Conservation (phyloP, 2,329 filamentous ascomycete species). For the Hirsutella rhossiliensis region DNA sequence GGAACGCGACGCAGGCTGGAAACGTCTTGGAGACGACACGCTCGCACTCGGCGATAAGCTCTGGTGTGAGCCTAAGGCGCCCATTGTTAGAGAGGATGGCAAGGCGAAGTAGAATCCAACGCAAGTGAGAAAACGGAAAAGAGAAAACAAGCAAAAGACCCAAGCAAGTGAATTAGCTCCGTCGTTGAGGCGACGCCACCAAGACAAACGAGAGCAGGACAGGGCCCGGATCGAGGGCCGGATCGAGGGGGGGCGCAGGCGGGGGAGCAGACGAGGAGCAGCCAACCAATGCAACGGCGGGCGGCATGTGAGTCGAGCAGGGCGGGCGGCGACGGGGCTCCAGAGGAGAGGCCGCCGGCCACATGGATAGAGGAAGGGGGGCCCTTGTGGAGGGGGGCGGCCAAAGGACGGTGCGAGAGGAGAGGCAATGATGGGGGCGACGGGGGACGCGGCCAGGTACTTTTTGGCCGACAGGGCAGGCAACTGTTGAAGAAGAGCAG, state of each 20-base stretch:
- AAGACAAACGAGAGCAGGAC: neutral
- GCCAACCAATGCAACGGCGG: slow-evolving; percentile 2
- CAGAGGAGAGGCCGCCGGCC: slow-evolving; percentile 3
- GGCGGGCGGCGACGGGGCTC: neutral
- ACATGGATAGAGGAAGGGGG: slow-evolving; percentile 3
- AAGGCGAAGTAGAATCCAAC: neutral
- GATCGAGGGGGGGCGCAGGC: slow-evolving; percentile 3
- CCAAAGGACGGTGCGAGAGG: neutral
- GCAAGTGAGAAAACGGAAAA: neutral
- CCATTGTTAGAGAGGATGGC: neutral
- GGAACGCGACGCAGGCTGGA: slow-evolving; percentile 49
- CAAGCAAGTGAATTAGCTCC: neutral
- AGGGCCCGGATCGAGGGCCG: neutral
- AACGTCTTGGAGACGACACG: slow-evolving; percentile 49
- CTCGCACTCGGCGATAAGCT: slow-evolving; percentile 47
- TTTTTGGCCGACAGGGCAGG: neutral
- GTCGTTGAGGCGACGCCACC: neutral
- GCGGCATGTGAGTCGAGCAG: slow-evolving; percentile 4
- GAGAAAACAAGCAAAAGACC: neutral
- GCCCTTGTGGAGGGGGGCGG: neutral
- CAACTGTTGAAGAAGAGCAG: no score
- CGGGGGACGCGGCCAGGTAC: neutral
- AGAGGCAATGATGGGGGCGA: neutral
- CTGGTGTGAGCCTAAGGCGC: slow-evolving; percentile 35
- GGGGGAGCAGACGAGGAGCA: neutral